Conservation (phyloP, 2,329 filamentous ascomycete species). For the Cladosporium sp. region DNA sequence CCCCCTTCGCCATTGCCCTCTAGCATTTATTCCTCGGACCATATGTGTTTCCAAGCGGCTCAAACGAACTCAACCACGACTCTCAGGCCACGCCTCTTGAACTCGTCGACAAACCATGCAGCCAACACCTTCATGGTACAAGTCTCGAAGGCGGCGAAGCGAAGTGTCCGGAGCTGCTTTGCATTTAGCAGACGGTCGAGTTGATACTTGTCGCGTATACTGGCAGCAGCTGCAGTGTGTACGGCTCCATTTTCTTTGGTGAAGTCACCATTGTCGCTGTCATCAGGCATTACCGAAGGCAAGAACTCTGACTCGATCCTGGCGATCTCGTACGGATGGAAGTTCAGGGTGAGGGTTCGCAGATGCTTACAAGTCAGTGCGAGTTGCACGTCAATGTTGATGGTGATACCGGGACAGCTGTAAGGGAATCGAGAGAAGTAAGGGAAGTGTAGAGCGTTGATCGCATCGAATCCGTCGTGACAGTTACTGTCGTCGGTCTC, state of each 20-base stretch:
- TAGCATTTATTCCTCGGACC: no score
- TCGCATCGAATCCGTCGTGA: conserved; percentile 16
- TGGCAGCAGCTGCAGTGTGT: not conserved
- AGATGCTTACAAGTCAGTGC: conserved; percentile 16
- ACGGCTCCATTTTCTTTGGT: not conserved
- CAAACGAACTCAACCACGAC: not conserved
- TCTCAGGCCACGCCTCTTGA: not conserved
- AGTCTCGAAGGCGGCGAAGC: not conserved
- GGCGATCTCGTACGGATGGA: conserved; percentile 1
- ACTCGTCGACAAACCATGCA: not conserved
- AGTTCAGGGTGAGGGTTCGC: conserved; percentile 3
- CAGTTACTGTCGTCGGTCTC: not conserved
- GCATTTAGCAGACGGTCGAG: not conserved
- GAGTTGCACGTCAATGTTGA: conserved; percentile 17
- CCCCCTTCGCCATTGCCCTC: no score
- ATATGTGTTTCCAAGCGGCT: not conserved
- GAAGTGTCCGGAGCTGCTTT: not conserved
- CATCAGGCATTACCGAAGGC: no score
- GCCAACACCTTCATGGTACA: not conserved
- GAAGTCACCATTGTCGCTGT: not conserved
- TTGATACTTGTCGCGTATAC: not conserved
- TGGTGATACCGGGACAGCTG: not conserved
- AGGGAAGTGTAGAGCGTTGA: conserved; percentile 15
- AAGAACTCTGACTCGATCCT: not conserved
- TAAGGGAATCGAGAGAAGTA: conserved; percentile 17